These are phyloP conservation scores for Fonsecaea nubica DNA, from an alignment of 2,329 filamentous ascomycete species.

Conservation along the genomic window DNA sequence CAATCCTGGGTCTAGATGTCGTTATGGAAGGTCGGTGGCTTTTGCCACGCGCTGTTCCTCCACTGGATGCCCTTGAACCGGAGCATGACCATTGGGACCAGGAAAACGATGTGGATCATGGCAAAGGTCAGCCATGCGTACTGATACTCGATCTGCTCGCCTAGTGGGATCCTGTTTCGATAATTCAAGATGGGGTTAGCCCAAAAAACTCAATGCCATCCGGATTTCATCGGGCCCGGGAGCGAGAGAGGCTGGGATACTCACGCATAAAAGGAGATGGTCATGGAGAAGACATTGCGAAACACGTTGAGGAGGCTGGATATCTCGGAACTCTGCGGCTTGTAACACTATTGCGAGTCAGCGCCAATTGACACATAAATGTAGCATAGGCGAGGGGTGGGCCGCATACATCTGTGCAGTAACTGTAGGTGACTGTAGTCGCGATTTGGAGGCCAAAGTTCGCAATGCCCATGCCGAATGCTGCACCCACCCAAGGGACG, in stretches of 20 bases:
- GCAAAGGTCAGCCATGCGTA: constrained; percentile 44
- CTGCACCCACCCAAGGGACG: constrained; percentile 44
- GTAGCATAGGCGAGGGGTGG: not conserved
- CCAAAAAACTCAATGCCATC: not conserved
- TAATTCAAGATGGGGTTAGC: not conserved
- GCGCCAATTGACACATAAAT: not conserved
- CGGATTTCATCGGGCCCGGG: not conserved
- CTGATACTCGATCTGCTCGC: constrained; percentile 41
- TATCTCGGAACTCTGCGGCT: constrained; percentile 47
- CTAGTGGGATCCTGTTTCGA: constrained; percentile 40
- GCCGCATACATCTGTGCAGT: constrained; percentile 44
- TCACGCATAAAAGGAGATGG: constrained; percentile 45
- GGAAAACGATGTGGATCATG: constrained; percentile 40
- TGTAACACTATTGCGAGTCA: constrained; percentile 43
- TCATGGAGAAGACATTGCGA: constrained; percentile 45
- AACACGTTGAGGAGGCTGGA: constrained; percentile 46
- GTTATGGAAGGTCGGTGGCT: constrained; percentile 29
- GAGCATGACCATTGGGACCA: constrained; percentile 40
- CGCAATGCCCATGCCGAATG: constrained; percentile 48
- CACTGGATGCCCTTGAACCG: constrained; percentile 39
- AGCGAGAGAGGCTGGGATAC: not conserved
- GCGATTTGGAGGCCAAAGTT: constrained; percentile 47
- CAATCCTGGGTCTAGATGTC: constrained; percentile 14
- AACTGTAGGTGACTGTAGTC: constrained; percentile 47
- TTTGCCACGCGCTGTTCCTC: constrained; percentile 33